Percentiles rank a stretch among this genome's conserved stretches.
phyloP scores from a whole-genome alignment of 176 grass and related monocot genomes.

The Carex pumila region DNA sequence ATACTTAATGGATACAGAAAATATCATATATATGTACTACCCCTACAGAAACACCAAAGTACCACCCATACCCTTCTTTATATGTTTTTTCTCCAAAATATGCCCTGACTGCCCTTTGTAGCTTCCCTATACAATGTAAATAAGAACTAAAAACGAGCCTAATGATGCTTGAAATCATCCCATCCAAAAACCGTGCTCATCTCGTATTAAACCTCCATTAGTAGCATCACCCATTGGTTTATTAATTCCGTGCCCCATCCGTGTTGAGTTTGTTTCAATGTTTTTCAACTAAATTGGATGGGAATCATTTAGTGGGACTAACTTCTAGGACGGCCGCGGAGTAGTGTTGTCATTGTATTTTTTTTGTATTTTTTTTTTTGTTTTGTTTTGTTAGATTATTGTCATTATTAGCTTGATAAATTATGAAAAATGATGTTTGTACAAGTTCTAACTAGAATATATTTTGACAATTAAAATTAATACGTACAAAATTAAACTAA shows the following conservation, averaged over 20 bases:
- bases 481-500: not conserved
- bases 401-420: not conserved
- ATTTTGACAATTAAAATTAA: not conserved
- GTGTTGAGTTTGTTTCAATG: too few species aligned
- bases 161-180: too few species aligned
- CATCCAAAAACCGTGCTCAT: too few species aligned
- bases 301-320: too few species aligned
- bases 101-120: not conserved
- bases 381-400: too few species aligned
- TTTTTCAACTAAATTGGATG: not conserved
- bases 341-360: too few species aligned
- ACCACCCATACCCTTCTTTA: not conserved
- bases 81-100: not conserved
- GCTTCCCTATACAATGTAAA: not conserved
- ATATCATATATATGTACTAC: not conserved
- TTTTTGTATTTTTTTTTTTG: too few species aligned
- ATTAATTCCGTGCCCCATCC: too few species aligned
- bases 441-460: not conserved
- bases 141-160: too few species aligned
- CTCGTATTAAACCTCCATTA: too few species aligned
- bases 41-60: not conserved
- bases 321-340: too few species aligned
- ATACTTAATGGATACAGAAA: not conserved
- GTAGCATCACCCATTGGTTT: too few species aligned
- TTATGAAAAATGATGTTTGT: not conserved